Conservation (phyloP, 805 yeast genomes). For the Zygoascus tannicola region DNA sequence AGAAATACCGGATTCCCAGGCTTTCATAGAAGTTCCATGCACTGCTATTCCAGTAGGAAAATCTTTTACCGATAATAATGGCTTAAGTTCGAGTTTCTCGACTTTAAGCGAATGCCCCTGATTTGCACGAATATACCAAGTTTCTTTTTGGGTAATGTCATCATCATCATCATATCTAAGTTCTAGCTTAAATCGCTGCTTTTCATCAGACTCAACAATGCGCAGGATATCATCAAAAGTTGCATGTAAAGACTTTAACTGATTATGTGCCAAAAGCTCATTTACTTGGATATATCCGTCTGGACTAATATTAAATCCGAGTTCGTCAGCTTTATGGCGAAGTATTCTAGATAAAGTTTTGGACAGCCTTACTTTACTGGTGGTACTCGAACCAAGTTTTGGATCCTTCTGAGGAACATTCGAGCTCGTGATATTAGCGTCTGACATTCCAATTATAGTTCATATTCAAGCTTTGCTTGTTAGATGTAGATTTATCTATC, state of each 20-base stretch:
- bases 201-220: slow-evolving; percentile 58
- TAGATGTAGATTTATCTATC: no score
- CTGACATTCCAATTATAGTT: no score
- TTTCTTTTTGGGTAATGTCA: slow-evolving; percentile 1
- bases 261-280: slow-evolving; percentile 47
- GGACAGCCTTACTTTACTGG: slow-evolving; percentile 42
- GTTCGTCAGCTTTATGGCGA: slow-evolving; percentile 77
- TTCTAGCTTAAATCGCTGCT: slow-evolving; percentile 56
- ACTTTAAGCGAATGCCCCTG: slow-evolving; percentile 79
- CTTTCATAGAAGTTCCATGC: slow-evolving; percentile 66
- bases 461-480: no score
- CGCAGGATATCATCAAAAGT: slow-evolving; percentile 48
- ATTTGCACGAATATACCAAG: slow-evolving; percentile 60
- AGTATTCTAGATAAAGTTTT: slow-evolving; percentile 66
- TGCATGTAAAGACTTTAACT: slow-evolving; percentile 37
- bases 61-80: slow-evolving; percentile 29
- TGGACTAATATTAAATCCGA: slow-evolving; percentile 51
- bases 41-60: slow-evolving; percentile 48
- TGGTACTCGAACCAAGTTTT: slow-evolving; percentile 6
- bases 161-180: slow-evolving; percentile 9
- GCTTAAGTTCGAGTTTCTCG: slow-evolving; percentile 34
- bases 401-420: no score
- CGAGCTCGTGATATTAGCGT: no score
- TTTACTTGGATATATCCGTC: slow-evolving; percentile 57
- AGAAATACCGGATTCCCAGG: slow-evolving; percentile 39